Base-by-base conservation (phyloP, 2,329 filamentous ascomycete species). In the Aspergillus sp. region DNA sequence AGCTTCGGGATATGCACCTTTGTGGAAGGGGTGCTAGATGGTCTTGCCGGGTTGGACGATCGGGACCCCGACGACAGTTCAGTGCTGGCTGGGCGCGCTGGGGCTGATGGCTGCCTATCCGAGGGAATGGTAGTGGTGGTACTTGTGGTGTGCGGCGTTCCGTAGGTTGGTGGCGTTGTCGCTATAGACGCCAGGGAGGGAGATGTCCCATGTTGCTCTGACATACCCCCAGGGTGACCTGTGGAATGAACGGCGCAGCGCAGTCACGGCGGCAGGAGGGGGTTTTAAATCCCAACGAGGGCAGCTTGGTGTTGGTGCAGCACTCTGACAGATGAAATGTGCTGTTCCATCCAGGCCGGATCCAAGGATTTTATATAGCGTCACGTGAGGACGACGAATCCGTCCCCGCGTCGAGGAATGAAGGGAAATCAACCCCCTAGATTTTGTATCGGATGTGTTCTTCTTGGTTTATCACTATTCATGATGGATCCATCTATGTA, bases 321-420 rank as follows among this genome's bases (percentile, higher is more conserved):
- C 24, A 14, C 24, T 22, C 20, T 26, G 35, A 24, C 8, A 48
- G 20, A 16, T n/a, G 16, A n/a, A n/a, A 10, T 33, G 44, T 13
- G 8, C 17, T n/a, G 24, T 41, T 30, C 16, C 49, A 45, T 47
- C 33, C 35, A 49, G 52, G 51, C 47, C 54, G 49, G 61, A 59
- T 53, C 60, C 60, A 63, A 55, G 56, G 56, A 59, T 64, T 61
- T 63, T 51, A 60, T 66, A 67, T 61, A 64, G 6, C 8, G 42
- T 64, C 64, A 67, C 64, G 64, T 67, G 64, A 66, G 35, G 16
- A 6, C 16, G 40, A 19, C 40, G 40, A 42, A 42, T 42, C 16
- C 40, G 19, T 43, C 35, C 45, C 19, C 33, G 24, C 17, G 36
- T 45, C 13, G 22, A 45, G 22, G 22, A 32, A 30, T 14, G n/a